Evolutionary conservation across 352 stramenopile genomes (phyloP).

Genomic region (Globisporangium spinosum): DNA sequence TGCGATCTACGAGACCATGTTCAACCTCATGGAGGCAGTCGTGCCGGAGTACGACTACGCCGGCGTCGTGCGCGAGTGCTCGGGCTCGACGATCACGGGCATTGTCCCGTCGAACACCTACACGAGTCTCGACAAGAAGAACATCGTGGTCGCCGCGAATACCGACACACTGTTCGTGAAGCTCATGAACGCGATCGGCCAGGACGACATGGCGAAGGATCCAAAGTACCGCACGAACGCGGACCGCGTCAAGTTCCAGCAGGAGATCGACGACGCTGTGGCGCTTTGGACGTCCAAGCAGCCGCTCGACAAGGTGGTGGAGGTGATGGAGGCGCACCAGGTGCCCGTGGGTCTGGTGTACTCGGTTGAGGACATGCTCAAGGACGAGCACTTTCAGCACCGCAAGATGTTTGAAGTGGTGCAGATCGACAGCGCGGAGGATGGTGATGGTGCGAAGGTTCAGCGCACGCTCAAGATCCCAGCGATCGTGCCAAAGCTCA

Average conservation of each 20-base stretch:
- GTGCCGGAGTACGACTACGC: conserved; percentile 85
- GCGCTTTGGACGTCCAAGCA: conserved; percentile 50
- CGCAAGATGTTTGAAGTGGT: conserved; percentile 78
- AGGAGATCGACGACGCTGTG: conserved; percentile 61
- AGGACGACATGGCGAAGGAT: conserved; percentile 49
- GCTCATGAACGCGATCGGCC: conserved; percentile 72
- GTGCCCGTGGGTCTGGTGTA: conserved; percentile 75
- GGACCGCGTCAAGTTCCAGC: conserved; percentile 54
- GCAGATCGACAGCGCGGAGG: conserved; percentile 33
- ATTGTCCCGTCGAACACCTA: conserved; percentile 89
- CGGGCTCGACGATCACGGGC: conserved; percentile 82
- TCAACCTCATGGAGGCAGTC: conserved; percentile 82
- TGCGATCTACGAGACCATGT: conserved; percentile 88
- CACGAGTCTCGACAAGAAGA: conserved; percentile 73
- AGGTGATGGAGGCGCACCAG: conserved; percentile 50
- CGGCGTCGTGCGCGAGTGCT: conserved; percentile 74
- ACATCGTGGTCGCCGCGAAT: conserved; percentile 85
- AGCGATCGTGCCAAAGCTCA: conserved; percentile 75
- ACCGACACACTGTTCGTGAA: conserved; percentile 80
- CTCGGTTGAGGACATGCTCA: conserved; percentile 77
- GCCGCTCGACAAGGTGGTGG: conserved; percentile 39
- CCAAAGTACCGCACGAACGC: conserved; percentile 64
- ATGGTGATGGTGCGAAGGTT: conserved; percentile 1
- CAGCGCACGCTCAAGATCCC: conserved; percentile 54
- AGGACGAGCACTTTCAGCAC: conserved; percentile 67